Base-by-base conservation (phyloP, 2,329 filamentous ascomycete species). In the Huntiella savannae region DNA sequence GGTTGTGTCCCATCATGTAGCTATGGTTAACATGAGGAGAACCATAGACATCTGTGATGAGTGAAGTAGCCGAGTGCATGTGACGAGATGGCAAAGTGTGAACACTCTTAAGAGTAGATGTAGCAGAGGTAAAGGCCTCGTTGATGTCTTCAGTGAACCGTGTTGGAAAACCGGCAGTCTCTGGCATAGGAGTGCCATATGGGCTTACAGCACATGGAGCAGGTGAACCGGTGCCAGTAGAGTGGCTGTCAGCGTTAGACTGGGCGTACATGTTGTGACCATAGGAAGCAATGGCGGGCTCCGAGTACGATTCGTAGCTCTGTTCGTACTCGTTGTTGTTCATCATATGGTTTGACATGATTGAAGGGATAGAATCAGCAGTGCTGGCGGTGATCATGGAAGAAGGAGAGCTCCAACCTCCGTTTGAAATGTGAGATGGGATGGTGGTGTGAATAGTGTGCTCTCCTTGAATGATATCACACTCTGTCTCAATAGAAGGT, bases 301-400 rank as follows among this genome's bases (percentile, higher is more conserved):
- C 62, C 55, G 51, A 67, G 55, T 47, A 47, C 19, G 44, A 13
- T 13, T 28, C 12, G 16, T 13, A 41, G 32, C 71, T 75, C 28
- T 64, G 57, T 53, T 69, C 66, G 54, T 73, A 75, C 40, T 71
- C 69, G 33, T 64, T 56, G 40, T 13, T 33, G 32, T 13, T n/a
- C 13, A 43, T 33, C 40, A 43, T 43, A 11, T 33, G 33, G 28
- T 16, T 16, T 33, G 67, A 61, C 22, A 38, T 41, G 47, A 71
- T 56, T 28, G 69, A 61, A 52, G 62, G 67, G 45, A 67, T 62
- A 50, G 65, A 61, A 47, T 60, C 58, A 40, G 65, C 56, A 3
- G 63, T 61, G 2, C 62, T 62, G 35, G 64, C 58, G 15, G 59
- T 47, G 28, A 66, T 63, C 49, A 68, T 58, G 37, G 62, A 53